Percentiles rank a stretch among this genome's conserved stretches.
Conservation (phyloP, 345 rosid genomes). For the Murraya paniculata region DNA sequence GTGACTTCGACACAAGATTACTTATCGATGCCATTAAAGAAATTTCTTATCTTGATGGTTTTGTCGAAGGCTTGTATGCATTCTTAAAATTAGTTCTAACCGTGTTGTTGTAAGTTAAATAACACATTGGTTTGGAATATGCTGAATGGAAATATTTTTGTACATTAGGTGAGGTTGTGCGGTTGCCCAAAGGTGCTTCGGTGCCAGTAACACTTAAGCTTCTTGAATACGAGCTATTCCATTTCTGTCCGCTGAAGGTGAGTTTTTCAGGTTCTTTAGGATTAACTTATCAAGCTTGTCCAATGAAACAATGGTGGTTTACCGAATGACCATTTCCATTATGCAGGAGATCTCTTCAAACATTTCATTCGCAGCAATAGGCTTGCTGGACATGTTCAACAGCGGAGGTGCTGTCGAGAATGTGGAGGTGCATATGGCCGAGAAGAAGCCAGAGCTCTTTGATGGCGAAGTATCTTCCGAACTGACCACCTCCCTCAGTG, state of each 20-base stretch:
- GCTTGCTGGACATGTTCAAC: constrained; percentile 90
- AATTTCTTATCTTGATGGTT: background rate
- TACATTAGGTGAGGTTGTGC: constrained; percentile 62
- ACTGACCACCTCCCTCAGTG: constrained; percentile 37
- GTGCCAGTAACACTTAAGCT: constrained; percentile 76
- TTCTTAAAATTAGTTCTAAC: background rate
- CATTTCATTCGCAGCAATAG: constrained; percentile 82
- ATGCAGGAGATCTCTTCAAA: constrained; percentile 56
- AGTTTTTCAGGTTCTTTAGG: constrained; percentile 3
- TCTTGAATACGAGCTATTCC: constrained; percentile 89
- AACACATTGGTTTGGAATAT: background rate
- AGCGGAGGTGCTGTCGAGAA: constrained; percentile 70
- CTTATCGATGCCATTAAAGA: background rate
- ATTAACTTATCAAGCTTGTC: background rate
- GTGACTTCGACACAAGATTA: background rate
- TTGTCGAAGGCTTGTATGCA: background rate
- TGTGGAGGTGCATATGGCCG: constrained; percentile 37
- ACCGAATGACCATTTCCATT: constrained; percentile 7
- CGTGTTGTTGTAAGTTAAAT: background rate
- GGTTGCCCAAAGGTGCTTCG: constrained; percentile 73
- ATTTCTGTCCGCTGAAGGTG: constrained; percentile 78
- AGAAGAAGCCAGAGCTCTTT: constrained; percentile 36
- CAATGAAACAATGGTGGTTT: background rate
- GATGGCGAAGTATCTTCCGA: constrained; percentile 58
- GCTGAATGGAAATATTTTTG: constrained; percentile 1